Evolutionary conservation across 257 asterid genomes (phyloP), one percentile per base, ranked within the genome.

Genomic region (Jasminum sambac): DNA sequence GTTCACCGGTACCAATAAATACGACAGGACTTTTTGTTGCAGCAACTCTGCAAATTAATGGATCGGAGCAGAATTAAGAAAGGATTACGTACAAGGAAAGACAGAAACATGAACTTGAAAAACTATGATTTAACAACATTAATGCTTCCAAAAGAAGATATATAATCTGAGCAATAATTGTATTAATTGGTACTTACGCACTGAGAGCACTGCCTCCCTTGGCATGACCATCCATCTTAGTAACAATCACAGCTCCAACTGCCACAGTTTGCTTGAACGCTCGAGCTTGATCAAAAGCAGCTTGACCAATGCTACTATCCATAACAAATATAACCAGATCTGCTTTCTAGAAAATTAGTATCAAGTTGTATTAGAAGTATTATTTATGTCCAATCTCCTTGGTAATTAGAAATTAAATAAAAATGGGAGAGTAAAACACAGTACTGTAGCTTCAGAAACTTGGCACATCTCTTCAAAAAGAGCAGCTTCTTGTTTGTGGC

Each of bases 221-320:
- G 13, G 99, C 99, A 91, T 95, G 98, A 26, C 99, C 99, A 76
- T 91, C 99, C 98, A 95, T 95, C 84, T 95, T 95, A 34, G 99
- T 95, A 66, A 95, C 68, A 70, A 95, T 95, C 74, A 95, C 99
- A 58, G 99, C 98, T 74, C 99, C 99, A 78, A 95, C 99, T 48
- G 96, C 89, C 75, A 87, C 99, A 85, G 97, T 91, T 84, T 91
- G 92, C 82, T 84, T 95, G 82, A 95, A 95, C 24, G 99, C 99
- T 77, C 85, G 96, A 81, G 99, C 99, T 81, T 95, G 99, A 84
- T 89, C 96, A 74, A 88, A 91, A 69, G 98, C 99, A 70, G 97
- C 97, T 86, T 95, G 98, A 81, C 99, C 98, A 79, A 95, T 95
- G 78, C 99, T 89, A 85, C 99, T 87, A 81, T 95, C 99, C 99